Percentiles rank a stretch among this genome's conserved stretches.
Conservation (phyloP, 164 flowering plant genomes). For the Vitis vinifera region ASM3070453v1 NC_081820.1:22871001-22871500, state of each 20-base stretch:
- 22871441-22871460: too few relatives aligned
- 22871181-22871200: not conserved
- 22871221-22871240: conserved; percentile 78
- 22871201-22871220: conserved; percentile 71
- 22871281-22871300: conserved; percentile 52
- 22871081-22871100: not conserved
- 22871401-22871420: too few relatives aligned
- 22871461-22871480: too few relatives aligned
- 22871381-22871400: not conserved
- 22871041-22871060: too few relatives aligned
- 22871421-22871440: too few relatives aligned
- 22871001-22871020: too few relatives aligned
- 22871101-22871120: too few relatives aligned
- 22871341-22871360: conserved; percentile 1
- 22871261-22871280: conserved; percentile 73
- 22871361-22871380: not conserved
- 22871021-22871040: too few relatives aligned
- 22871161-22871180: not conserved
- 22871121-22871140: too few relatives aligned
- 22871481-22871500: too few relatives aligned
- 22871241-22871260: conserved; percentile 65
- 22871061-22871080: not conserved
- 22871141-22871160: not conserved
- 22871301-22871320: conserved; percentile 90
- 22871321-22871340: conserved; percentile 13